These are phyloP conservation scores for Trematosphaeria pertusa DNA, from an alignment of 2,329 filamentous ascomycete genomes.

Conservation along the genomic window DNA sequence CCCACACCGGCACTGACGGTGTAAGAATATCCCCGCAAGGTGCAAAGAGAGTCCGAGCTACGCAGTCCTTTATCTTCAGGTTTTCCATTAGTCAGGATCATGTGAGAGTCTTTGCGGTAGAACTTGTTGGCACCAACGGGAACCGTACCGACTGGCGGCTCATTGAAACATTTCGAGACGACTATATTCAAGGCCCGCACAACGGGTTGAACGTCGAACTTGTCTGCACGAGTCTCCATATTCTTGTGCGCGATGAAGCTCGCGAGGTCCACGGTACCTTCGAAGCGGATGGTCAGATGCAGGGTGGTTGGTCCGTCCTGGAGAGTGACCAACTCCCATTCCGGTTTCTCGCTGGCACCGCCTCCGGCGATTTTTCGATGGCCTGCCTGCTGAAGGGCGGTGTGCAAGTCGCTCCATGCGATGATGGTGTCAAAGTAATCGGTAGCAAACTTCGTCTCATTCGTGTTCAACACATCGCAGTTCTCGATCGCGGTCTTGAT, in stretches of 20 bases:
- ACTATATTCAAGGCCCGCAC: not conserved
- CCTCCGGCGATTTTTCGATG: not conserved
- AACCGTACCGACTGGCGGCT: not conserved
- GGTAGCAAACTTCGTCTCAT: not conserved
- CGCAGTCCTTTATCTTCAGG: not conserved
- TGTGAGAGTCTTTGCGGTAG: slow-evolving; percentile 1
- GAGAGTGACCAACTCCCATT: not conserved
- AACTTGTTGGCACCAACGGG: slow-evolving; percentile 3
- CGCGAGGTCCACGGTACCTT: not conserved
- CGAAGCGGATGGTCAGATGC: not conserved
- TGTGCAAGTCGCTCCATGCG: not conserved
- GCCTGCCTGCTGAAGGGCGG: not conserved
- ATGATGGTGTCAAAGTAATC: slow-evolving; percentile 3
- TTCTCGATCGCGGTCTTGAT: not conserved
- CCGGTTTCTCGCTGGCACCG: not conserved
- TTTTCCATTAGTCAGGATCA: not conserved
- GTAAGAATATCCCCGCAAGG: slow-evolving; percentile 19
- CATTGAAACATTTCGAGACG: not conserved
- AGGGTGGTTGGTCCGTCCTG: not conserved
- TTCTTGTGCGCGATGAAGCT: too few species aligned
- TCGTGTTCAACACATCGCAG: not conserved
- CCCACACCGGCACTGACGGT: slow-evolving; percentile 19
- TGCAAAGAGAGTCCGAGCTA: slow-evolving; percentile 2
- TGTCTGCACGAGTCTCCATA: too few species aligned
- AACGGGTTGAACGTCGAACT: not conserved